Evolutionary conservation across 495 filamentous ascomycete genomes (phyloP), one percentile per base, ranked within the genome.

Genomic region (Xylaria nigripes): DNA sequence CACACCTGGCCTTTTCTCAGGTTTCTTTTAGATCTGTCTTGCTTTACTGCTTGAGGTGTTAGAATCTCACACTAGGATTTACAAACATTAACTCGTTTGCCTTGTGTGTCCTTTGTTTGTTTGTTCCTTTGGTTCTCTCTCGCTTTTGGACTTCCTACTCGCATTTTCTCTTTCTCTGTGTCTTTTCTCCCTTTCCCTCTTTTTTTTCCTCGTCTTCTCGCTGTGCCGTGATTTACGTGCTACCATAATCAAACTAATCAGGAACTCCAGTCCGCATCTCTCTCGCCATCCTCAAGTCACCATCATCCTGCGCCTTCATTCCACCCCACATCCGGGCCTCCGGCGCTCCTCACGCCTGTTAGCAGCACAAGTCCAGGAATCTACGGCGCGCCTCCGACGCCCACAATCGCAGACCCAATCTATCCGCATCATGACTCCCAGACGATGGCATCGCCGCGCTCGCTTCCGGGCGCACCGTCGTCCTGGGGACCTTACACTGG

Each of bases 371-470:
- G 64, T 46, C 64, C 64, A 6, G 62, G 65, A 1, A 57, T 69
- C 25, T 74, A 72, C 54, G 62, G 66, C 1, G 47, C 63, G 13
- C 59, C 74, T 7, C 72, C 72, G 12, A 70, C 73, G 0, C 69
- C 71, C 3, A 68, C 70, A 0, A 57, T 70, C 16, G 60, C 68
- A 0, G 65, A 76, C 36, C 52, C 60, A 18, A 48, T 64, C 18
- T 56, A 55, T 29, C 54, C 59, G 5, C 70, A 76, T 56, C 69
- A 72, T 56, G 70, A 70, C n/a, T 58, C 62, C 13, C 70, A 75
- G 18, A 64, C 71, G 21, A 60, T 72, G 38, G 55, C 68, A 1
- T 75, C 72, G 22, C 71, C 71, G n/a, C 68, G 73, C 0, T 68
- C 70, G 3, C 61, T 76, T 0, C 61, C 65, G 6, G 72, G 71